Percentiles rank a stretch among this genome's conserved stretches.
These are phyloP conservation scores for Dioszegia hungarica DNA, from an alignment of 768 basidiomycete species.

Conservation along the genomic window DNA sequence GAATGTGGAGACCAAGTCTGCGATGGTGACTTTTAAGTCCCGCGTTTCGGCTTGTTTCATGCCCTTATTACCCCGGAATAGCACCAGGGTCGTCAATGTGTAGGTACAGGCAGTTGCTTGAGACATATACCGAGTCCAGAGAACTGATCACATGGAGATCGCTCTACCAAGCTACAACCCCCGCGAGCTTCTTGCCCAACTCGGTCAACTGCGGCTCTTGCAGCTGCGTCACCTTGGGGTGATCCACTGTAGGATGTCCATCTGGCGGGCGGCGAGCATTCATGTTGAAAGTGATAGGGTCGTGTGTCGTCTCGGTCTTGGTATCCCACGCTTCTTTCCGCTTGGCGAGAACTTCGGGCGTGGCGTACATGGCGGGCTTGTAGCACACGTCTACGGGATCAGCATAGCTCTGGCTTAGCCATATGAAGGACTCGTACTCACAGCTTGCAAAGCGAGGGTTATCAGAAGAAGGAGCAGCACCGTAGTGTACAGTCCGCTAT, in stretches of 20 bases:
- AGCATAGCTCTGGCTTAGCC: background rate
- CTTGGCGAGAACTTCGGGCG: constrained; percentile 15
- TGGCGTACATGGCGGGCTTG: constrained; percentile 17
- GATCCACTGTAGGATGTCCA: constrained; percentile 2
- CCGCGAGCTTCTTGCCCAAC: constrained; percentile 8
- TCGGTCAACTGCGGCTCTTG: constrained; percentile 7
- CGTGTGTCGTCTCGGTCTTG: constrained; percentile 16
- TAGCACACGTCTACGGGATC: constrained; percentile 26
- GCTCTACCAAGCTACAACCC: constrained; percentile 7
- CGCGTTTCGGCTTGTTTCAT: no score
- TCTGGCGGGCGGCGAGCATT: constrained; percentile 4
- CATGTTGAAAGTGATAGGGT: constrained; percentile 10
- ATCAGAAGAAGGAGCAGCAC: constrained; percentile 21
- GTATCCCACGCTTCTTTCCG: constrained; percentile 20
- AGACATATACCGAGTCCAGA: no score
- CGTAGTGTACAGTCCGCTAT: constrained; percentile 32
- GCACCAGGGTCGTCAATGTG: no score
- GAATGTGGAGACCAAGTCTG: no score
- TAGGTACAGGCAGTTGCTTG: no score
- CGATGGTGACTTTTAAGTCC: no score
- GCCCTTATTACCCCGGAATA: no score
- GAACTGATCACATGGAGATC: no score
- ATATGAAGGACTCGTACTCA: constrained; percentile 10
- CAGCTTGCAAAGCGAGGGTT: constrained; percentile 33
- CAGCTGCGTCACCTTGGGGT: constrained; percentile 7